A percentile compares a stretch with the other conserved stretches of the same genome.
These are phyloP conservation scores for Triticum aestivum DNA, from an alignment of 176 grass and related monocot species.

Conservation along the genomic window DNA sequence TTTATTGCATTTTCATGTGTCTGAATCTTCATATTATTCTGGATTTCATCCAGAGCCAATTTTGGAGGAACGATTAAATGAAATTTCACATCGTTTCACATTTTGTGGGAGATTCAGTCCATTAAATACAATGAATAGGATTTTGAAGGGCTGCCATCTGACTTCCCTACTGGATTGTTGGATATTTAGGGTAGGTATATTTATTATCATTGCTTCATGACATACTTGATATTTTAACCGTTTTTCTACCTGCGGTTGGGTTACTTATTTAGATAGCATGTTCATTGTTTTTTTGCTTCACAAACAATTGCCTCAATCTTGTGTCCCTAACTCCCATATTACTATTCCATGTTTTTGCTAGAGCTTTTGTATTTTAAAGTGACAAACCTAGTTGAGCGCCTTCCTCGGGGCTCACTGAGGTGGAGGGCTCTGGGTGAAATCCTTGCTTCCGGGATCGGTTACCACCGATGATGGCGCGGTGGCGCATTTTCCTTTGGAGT, in stretches of 20 bases:
- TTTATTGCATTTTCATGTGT: too few species aligned
- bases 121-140: conserved; percentile 72
- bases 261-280: neutral
- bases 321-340: neutral
- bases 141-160: conserved; percentile 89
- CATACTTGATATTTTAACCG: neutral
- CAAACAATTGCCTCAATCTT: neutral
- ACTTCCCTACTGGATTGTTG: conserved; percentile 83
- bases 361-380: neutral
- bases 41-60: conserved; percentile 37
- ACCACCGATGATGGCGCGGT: too few species aligned
- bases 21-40: neutral
- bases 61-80: conserved; percentile 60
- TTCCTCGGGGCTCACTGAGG: too few species aligned
- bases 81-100: conserved; percentile 8
- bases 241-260: neutral
- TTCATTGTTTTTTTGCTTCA: neutral
- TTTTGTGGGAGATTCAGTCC: conserved; percentile 65
- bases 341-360: neutral
- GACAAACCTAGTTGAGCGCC: too few species aligned
- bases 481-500: too few species aligned
- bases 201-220: neutral
- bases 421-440: too few species aligned
- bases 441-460: too few species aligned
- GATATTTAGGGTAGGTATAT: conserved; percentile 77